A percentile compares a stretch with the other conserved stretches of the same genome.
Evolutionary conservation across 176 grass and related monocot species (phyloP).

Genomic region (Neostapfia colusana): DNA sequence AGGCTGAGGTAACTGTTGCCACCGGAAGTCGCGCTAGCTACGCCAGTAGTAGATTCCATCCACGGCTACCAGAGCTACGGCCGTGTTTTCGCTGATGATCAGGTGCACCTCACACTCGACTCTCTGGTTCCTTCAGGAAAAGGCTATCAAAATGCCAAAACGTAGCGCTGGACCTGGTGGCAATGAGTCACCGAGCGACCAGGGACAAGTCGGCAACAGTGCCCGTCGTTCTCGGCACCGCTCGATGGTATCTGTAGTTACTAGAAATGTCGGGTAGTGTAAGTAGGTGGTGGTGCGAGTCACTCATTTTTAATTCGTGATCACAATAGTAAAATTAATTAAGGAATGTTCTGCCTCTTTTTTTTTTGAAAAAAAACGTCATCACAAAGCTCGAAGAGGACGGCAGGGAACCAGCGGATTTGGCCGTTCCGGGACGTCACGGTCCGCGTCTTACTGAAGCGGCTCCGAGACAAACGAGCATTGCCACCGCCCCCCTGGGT

Average conservation of each 20-base stretch:
- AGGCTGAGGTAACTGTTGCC: not conserved
- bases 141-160: conserved; percentile 32
- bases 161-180: conserved; percentile 4
- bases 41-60: conserved; percentile 11
- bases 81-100: not conserved
- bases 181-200: not conserved
- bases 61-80: not conserved
- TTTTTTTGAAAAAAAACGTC: too few relatives aligned
- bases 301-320: not conserved
- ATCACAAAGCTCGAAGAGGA: too few relatives aligned
- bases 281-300: not conserved
- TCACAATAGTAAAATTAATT: too few relatives aligned
- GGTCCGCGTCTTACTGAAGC: not conserved
- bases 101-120: not conserved
- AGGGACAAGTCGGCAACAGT: not conserved
- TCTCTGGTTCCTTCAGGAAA: not conserved
- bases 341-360: too few relatives aligned
- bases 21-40: conserved; percentile 12
- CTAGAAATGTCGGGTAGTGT: too few relatives aligned
- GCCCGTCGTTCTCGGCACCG: not conserved
- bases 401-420: not conserved
- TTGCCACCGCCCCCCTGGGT: conserved; percentile 1
- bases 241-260: not conserved
- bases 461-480: conserved; percentile 26
- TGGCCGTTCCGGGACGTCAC: conserved; percentile 24